Conservation (phyloP, 805 yeast genomes). For the Cyberlindnera americana region DNA sequence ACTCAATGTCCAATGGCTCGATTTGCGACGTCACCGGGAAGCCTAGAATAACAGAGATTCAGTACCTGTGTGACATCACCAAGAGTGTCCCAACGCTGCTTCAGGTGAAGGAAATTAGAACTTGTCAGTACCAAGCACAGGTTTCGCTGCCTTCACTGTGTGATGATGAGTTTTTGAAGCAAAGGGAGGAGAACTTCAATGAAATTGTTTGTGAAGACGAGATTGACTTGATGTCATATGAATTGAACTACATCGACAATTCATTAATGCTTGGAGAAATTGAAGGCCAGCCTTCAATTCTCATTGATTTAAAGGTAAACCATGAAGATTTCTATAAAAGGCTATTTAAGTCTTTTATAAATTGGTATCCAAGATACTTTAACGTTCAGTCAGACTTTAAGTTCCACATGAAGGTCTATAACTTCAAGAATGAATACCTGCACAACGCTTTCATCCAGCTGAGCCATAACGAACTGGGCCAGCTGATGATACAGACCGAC, state of each 20-base stretch:
- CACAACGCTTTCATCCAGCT: neutral
- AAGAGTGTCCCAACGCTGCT: conserved; percentile 1
- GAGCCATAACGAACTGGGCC: neutral
- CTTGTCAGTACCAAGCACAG: conserved; percentile 24
- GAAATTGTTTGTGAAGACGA: too few relatives aligned
- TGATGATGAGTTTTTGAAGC: conserved; percentile 19
- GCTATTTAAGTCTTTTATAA: conserved; percentile 1
- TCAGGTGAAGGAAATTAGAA: conserved; percentile 19
- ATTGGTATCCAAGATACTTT: conserved; percentile 6
- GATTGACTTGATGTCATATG: too few relatives aligned
- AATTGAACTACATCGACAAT: neutral
- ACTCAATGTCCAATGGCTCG: conserved; percentile 17
- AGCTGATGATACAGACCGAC: neutral
- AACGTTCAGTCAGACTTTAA: neutral
- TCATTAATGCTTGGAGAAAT: conserved; percentile 1
- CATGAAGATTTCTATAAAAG: conserved; percentile 1
- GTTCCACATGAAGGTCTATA: conserved; percentile 1
- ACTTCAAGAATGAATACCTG: neutral
- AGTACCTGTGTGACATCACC: conserved; percentile 22
- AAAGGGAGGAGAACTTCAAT: conserved; percentile 4
- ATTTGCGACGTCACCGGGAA: conserved; percentile 26
- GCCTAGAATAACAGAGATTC: conserved; percentile 22
- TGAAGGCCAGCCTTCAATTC: neutral
- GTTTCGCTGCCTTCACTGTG: conserved; percentile 23
- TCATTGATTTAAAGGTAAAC: conserved; percentile 1